Conservation (phyloP, 345 rosid genomes). For the Pelargonium nanum region DNA sequence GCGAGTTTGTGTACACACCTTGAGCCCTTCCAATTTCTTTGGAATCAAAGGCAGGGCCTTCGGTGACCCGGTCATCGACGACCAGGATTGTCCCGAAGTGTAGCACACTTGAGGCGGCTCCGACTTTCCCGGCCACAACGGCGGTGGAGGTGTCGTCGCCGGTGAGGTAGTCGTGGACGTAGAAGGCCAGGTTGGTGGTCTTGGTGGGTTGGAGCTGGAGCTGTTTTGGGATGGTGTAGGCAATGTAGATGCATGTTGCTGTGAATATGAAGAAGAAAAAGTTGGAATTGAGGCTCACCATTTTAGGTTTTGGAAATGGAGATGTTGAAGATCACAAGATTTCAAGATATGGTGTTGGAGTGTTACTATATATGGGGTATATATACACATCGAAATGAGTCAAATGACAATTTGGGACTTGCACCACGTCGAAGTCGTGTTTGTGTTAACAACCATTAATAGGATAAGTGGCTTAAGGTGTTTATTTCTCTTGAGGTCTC, state of each 20-base stretch:
- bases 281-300: not conserved
- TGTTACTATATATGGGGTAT: too few relatives aligned
- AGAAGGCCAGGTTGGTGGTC: constrained; percentile 27
- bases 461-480: too few relatives aligned
- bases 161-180: constrained; percentile 29
- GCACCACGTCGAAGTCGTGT: too few relatives aligned
- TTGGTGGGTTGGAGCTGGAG: constrained; percentile 17
- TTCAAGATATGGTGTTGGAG: too few relatives aligned
- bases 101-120: constrained; percentile 20
- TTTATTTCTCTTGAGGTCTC: too few relatives aligned
- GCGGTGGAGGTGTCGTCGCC: constrained; percentile 21
- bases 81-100: constrained; percentile 28
- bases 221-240: constrained; percentile 17
- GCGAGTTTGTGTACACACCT: constrained; percentile 33
- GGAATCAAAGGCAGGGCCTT: constrained; percentile 29
- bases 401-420: too few relatives aligned
- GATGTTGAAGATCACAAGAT: too few relatives aligned
- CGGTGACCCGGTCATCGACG: constrained; percentile 34
- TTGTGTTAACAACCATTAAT: too few relatives aligned
- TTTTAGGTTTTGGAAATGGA: too few relatives aligned
- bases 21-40: constrained; percentile 35
- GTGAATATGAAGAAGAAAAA: not conserved
- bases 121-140: constrained; percentile 21
- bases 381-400: too few relatives aligned
- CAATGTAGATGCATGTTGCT: not conserved